phyloP scores from a whole-genome alignment of 2,329 filamentous ascomycete genomes.

The Colletotrichum filicis region DNA sequence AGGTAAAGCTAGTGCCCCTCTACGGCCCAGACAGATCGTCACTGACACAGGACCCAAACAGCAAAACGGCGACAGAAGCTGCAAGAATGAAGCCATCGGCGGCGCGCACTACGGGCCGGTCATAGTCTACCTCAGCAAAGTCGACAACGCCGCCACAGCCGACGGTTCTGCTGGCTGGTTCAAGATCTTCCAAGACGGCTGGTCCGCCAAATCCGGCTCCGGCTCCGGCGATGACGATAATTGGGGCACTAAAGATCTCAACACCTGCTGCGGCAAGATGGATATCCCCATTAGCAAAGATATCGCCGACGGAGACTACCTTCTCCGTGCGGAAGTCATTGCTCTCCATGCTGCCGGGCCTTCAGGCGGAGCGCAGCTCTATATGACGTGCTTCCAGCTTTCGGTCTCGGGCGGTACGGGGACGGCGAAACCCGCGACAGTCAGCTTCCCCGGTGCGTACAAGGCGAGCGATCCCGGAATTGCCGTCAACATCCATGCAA shows the following conservation, averaged over 20 bases:
- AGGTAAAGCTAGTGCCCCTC: slow-evolving; percentile 40
- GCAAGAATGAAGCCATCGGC: slow-evolving; percentile 61
- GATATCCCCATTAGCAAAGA: slow-evolving; percentile 49
- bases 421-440: slow-evolving; percentile 42
- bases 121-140: slow-evolving; percentile 62
- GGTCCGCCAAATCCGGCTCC: slow-evolving; percentile 45
- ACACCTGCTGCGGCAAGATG: slow-evolving; percentile 53
- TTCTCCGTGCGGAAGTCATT: slow-evolving; percentile 60
- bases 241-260: slow-evolving; percentile 56
- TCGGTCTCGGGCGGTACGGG: slow-evolving; percentile 41
- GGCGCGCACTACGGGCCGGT: slow-evolving; percentile 66
- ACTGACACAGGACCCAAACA: slow-evolving; percentile 33
- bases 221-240: slow-evolving; percentile 55
- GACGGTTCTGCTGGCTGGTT: slow-evolving; percentile 58
- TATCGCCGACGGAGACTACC: slow-evolving; percentile 51
- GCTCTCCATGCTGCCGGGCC: slow-evolving; percentile 56
- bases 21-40: background rate
- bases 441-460: slow-evolving; percentile 57
- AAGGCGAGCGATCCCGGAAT: slow-evolving; percentile 56
- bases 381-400: slow-evolving; percentile 53
- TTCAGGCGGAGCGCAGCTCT: slow-evolving; percentile 48
- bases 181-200: slow-evolving; percentile 63
- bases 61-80: slow-evolving; percentile 58
- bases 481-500: slow-evolving; percentile 58
- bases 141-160: slow-evolving; percentile 57